Conservation (phyloP, 441 rosid species). For the Caryocar brasiliense region DNA sequence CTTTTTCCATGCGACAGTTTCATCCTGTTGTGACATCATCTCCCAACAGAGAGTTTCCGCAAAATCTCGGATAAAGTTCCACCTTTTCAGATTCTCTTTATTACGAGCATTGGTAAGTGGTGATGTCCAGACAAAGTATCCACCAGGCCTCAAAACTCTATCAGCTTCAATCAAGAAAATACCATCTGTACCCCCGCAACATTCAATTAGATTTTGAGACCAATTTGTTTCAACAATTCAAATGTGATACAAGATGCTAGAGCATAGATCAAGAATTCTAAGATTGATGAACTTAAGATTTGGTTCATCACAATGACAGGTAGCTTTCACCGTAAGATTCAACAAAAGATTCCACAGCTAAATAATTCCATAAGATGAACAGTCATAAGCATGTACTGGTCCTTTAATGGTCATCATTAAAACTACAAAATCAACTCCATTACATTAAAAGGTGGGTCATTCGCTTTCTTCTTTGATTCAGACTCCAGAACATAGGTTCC, state of each 20-base stretch:
- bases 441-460: too few relatives aligned
- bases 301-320: too few relatives aligned
- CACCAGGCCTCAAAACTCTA: conserved; percentile 83
- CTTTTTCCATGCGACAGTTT: conserved; percentile 93
- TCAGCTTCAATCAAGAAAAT: conserved; percentile 67
- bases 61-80: conserved; percentile 63
- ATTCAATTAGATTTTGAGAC: not conserved
- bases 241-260: not conserved
- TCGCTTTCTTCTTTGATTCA: too few relatives aligned
- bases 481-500: too few relatives aligned
- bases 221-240: not conserved
- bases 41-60: conserved; percentile 84
- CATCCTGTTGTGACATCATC: conserved; percentile 82
- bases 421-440: too few relatives aligned
- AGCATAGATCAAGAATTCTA: too few relatives aligned
- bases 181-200: conserved; percentile 45
- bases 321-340: too few relatives aligned
- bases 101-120: conserved; percentile 63
- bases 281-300: too few relatives aligned
- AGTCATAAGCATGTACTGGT: too few relatives aligned
- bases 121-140: conserved; percentile 90
- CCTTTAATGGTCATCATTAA: too few relatives aligned
- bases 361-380: too few relatives aligned
- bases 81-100: conserved; percentile 55
- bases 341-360: too few relatives aligned